These are phyloP conservation scores for Penicillium dipodomyicola DNA, from an alignment of 495 filamentous ascomycete species.

Conservation along the genomic window DNA sequence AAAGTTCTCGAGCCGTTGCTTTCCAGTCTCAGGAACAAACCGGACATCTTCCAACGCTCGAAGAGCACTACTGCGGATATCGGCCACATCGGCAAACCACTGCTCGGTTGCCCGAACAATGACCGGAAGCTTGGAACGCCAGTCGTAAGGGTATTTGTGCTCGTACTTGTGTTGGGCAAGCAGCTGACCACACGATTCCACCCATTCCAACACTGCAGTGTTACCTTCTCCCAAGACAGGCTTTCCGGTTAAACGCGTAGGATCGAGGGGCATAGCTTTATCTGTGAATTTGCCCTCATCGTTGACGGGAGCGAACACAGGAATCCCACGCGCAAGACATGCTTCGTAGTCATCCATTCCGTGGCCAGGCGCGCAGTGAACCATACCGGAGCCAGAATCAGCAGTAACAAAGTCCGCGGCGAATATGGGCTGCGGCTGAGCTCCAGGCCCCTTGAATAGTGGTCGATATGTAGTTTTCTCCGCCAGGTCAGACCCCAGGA, in stretches of 20 bases:
- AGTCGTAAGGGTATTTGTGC: constrained; percentile 98
- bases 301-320: constrained; percentile 76
- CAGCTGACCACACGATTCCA: constrained; percentile 53
- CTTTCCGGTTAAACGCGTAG: constrained; percentile 57
- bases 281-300: constrained; percentile 74
- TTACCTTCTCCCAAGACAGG: constrained; percentile 65
- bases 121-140: constrained; percentile 89
- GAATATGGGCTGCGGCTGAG: constrained; percentile 64
- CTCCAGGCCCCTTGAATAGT: constrained; percentile 52
- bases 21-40: constrained; percentile 75
- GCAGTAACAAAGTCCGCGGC: constrained; percentile 83
- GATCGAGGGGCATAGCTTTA: constrained; percentile 66
- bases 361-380: constrained; percentile 92
- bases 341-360: constrained; percentile 95
- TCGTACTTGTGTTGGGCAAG: constrained; percentile 64
- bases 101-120: constrained; percentile 91
- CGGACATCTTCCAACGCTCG: constrained; percentile 64
- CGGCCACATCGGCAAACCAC: constrained; percentile 92
- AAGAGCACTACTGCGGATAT: constrained; percentile 71
- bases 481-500: constrained; percentile 65
- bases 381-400: constrained; percentile 84
- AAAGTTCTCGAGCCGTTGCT: constrained; percentile 74
- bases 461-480: constrained; percentile 63
- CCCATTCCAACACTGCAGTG: constrained; percentile 62
- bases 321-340: constrained; percentile 63